These are phyloP conservation scores for Mollisiaceae sp. DNA, from an alignment of 2,329 filamentous ascomycete species.

Conservation along the genomic window DNA sequence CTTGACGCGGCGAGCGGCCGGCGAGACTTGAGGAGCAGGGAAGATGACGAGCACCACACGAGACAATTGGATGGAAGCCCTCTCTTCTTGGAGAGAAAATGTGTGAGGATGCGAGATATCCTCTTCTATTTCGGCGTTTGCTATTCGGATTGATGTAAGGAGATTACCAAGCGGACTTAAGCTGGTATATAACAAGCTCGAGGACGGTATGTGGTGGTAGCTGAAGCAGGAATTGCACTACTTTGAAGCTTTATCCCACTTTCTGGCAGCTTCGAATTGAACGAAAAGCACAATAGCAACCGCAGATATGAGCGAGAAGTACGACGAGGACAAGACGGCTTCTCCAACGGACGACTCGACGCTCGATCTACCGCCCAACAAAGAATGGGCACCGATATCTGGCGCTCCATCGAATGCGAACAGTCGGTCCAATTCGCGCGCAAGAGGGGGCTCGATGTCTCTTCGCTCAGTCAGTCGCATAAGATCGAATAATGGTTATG, in stretches of 20 bases:
- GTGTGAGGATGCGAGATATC: not conserved
- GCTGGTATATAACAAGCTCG: not conserved
- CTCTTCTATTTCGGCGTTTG: not conserved
- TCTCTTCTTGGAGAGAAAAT: not conserved
- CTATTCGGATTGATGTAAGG: not conserved
- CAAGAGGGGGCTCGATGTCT: slow-evolving; percentile 13
- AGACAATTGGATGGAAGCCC: not conserved
- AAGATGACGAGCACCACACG: not conserved
- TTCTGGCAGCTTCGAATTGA: not conserved
- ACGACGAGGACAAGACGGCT: slow-evolving; percentile 6
- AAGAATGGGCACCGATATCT: slow-evolving; percentile 35
- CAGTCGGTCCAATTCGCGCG: slow-evolving; percentile 23
- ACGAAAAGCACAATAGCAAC: slow-evolving; percentile 16
- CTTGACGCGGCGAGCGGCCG: slow-evolving; percentile 2
- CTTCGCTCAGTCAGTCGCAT: slow-evolving; percentile 27
- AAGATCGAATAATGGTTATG: slow-evolving; percentile 43
- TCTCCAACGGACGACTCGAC: slow-evolving; percentile 20
- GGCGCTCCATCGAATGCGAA: slow-evolving; percentile 6
- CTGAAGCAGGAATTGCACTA: not conserved
- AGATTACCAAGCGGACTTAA: slow-evolving; percentile 2
- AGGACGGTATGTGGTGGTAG: not conserved
- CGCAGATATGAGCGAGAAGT: slow-evolving; percentile 14
- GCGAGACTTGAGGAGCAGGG: not conserved
- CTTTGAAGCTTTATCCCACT: slow-evolving; percentile 1
- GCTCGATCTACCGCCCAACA: slow-evolving; percentile 20